phyloP scores from a whole-genome alignment of 345 rosid genomes.

The Murraya paniculata region DNA sequence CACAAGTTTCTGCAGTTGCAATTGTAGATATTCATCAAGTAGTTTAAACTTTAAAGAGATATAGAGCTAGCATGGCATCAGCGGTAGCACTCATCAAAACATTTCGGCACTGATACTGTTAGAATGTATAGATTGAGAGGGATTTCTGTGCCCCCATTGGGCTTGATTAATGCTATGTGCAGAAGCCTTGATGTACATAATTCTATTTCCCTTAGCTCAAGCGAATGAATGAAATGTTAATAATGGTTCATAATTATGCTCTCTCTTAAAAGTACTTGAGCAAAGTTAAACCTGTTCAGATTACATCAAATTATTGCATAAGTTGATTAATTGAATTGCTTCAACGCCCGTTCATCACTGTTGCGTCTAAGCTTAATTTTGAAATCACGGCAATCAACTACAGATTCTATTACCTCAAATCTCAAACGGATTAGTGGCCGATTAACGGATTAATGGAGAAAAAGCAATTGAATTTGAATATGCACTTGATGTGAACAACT shows the following conservation, averaged over 20 bases:
- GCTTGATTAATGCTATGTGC: constrained; percentile 3
- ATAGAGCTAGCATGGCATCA: background rate
- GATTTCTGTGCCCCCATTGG: constrained; percentile 20
- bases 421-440: background rate
- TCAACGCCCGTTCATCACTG: background rate
- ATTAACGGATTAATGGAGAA: background rate
- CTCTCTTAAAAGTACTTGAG: background rate
- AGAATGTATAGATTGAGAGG: background rate
- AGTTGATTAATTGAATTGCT: background rate
- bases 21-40: background rate
- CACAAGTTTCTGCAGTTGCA: background rate
- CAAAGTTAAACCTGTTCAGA: too few relatives aligned
- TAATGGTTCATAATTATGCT: background rate
- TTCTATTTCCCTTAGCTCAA: background rate
- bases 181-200: background rate
- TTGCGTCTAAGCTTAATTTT: background rate
- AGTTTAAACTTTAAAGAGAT: background rate
- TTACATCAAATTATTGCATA: background rate
- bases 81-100: background rate
- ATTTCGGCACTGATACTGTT: background rate
- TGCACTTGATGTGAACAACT: background rate
- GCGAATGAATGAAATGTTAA: background rate
- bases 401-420: background rate
- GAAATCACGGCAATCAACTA: background rate
- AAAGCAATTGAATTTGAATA: background rate